These are phyloP conservation scores for Ophiostoma perfectum DNA, from an alignment of 2,329 filamentous ascomycete species.

Conservation along the genomic window DNA sequence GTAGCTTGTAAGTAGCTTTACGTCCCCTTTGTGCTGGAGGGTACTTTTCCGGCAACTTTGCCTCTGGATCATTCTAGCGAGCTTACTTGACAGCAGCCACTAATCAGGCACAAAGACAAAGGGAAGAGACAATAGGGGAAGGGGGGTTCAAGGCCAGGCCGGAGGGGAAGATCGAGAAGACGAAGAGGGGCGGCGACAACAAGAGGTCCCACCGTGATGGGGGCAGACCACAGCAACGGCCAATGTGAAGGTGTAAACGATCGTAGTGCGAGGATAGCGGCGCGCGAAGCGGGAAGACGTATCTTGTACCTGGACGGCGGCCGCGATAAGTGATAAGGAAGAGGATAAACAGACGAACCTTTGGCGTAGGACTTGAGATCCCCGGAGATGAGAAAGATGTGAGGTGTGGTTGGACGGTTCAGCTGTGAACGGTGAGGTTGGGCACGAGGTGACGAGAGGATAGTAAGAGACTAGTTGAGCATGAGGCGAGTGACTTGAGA, in stretches of 20 bases:
- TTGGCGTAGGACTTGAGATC: slow-evolving; percentile 12
- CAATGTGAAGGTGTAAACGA: slow-evolving; percentile 9
- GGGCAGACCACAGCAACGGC: slow-evolving; percentile 10
- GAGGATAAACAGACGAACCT: slow-evolving; percentile 11
- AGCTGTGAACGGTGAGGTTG: neutral
- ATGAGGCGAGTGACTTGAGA: too few relatives aligned
- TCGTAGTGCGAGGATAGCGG: slow-evolving; percentile 18
- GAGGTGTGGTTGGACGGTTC: slow-evolving; percentile 1
- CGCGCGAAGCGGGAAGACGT: slow-evolving; percentile 11
- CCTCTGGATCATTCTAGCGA: neutral
- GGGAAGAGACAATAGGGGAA: neutral
- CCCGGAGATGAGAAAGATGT: slow-evolving; percentile 3
- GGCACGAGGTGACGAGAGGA: neutral
- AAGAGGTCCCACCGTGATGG: slow-evolving; percentile 22
- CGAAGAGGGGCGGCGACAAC: slow-evolving; percentile 11
- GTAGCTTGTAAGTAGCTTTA: neutral
- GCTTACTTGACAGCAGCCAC: neutral
- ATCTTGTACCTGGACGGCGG: slow-evolving; percentile 20
- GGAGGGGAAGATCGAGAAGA: neutral
- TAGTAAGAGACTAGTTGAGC: too few relatives aligned
- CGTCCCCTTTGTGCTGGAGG: neutral
- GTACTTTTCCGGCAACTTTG: neutral
- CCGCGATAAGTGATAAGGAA: slow-evolving; percentile 17
- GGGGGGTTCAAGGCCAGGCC: too few relatives aligned
- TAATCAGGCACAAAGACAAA: neutral